Evolutionary conservation across 192 early-diverging fungal species (phyloP).

Genomic region (Coemansia sp.): DNA sequence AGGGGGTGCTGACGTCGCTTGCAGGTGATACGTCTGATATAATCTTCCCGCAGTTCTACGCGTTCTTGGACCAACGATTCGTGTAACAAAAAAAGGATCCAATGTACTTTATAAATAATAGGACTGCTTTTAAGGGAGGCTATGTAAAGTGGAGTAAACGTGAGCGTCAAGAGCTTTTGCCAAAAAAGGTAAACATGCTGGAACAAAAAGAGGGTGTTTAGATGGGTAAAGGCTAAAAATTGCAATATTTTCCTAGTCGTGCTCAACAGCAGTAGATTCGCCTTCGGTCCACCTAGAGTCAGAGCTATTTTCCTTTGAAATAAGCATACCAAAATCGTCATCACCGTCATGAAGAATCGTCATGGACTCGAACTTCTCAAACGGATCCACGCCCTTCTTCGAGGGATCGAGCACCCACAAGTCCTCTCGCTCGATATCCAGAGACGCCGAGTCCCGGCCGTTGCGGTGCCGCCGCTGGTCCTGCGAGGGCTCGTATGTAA

Average conservation of each 20-base stretch:
- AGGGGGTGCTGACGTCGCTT: conserved; percentile 66
- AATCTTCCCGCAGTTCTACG: conserved; percentile 83
- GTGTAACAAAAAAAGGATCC: conserved; percentile 11
- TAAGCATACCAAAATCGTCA: conserved; percentile 51
- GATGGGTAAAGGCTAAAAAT: too few relatives aligned
- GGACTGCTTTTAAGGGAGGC: too few relatives aligned
- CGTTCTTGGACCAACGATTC: conserved; percentile 39
- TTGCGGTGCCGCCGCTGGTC: conserved; percentile 32
- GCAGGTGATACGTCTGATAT: conserved; percentile 82
- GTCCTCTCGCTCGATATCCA: conserved; percentile 54
- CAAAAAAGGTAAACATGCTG: background rate
- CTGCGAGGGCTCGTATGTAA: conserved; percentile 52
- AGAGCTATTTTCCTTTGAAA: conserved; percentile 52
- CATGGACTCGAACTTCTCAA: conserved; percentile 56
- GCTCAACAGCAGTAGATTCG: conserved; percentile 48
- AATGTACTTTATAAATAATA: background rate
- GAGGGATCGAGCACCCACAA: conserved; percentile 44
- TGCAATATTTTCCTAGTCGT: too few relatives aligned
- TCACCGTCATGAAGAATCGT: conserved; percentile 57
- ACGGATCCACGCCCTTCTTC: conserved; percentile 49
- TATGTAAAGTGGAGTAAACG: too few relatives aligned
- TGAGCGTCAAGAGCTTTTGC: too few relatives aligned
- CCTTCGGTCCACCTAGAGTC: conserved; percentile 53
- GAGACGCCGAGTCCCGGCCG: conserved; percentile 38
- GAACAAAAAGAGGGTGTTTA: background rate